phyloP scores from a whole-genome alignment of 768 basidiomycete genomes.

The Panellus pusillus region DNA sequence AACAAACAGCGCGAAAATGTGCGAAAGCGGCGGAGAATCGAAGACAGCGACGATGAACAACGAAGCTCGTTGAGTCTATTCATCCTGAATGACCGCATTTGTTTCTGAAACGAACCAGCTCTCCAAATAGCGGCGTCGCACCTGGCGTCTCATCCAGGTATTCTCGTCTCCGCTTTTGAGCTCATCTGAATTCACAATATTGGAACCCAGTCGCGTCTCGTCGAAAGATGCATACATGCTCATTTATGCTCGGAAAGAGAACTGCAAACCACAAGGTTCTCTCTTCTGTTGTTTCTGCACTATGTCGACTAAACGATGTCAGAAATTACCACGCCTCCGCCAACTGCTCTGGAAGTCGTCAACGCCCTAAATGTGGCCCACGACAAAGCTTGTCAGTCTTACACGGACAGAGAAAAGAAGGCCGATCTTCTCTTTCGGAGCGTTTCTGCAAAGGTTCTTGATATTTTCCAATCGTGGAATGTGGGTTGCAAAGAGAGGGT shows the following conservation, averaged over 20 bases:
- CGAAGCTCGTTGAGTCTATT: conserved; percentile 19
- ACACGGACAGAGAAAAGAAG: conserved; percentile 44
- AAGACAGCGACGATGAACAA: conserved; percentile 59
- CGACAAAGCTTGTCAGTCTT: conserved; percentile 51
- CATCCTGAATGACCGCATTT: neutral
- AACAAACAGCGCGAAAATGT: conserved; percentile 38
- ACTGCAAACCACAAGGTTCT: conserved; percentile 11
- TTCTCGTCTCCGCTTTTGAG: conserved; percentile 1
- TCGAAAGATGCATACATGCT: conserved; percentile 96
- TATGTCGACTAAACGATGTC: conserved; percentile 3
- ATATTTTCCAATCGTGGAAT: conserved; percentile 66
- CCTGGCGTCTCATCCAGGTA: conserved; percentile 6
- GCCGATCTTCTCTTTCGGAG: conserved; percentile 46
- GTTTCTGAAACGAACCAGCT: neutral
- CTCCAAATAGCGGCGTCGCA: conserved; percentile 3
- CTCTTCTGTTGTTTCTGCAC: conserved; percentile 15
- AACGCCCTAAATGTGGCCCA: conserved; percentile 55
- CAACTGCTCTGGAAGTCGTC: conserved; percentile 55
- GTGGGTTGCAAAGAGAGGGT: conserved; percentile 50
- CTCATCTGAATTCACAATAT: neutral
- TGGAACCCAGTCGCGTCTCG: conserved; percentile 44
- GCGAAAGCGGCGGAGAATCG: conserved; percentile 54
- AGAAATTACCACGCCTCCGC: conserved; percentile 47
- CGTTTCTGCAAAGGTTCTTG: conserved; percentile 52
- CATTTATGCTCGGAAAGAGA: conserved; percentile 66